A percentile compares a stretch with the other conserved stretches of the same genome.
Conservation (phyloP, 305 asterid genomes). For the Salvia sclarea region DNA sequence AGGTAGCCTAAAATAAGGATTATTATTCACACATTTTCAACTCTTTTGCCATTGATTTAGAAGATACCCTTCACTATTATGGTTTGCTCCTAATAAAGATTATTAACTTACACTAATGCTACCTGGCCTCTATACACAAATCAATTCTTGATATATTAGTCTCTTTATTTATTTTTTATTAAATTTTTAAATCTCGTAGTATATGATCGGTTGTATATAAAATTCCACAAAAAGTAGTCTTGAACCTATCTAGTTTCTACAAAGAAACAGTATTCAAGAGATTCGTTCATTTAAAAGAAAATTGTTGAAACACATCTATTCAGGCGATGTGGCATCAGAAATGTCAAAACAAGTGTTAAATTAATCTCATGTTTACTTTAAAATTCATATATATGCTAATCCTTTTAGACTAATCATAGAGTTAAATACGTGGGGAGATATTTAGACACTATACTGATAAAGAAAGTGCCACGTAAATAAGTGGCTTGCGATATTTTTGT, state of each 20-base stretch:
- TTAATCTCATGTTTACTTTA: neutral
- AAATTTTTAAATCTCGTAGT: neutral
- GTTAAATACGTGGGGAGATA: neutral
- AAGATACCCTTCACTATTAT: neutral
- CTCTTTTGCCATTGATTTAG: neutral
- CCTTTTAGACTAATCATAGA: neutral
- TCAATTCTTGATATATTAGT: neutral
- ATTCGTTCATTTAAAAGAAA: neutral
- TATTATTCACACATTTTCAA: neutral
- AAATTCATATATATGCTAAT: neutral
- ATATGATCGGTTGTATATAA: neutral
- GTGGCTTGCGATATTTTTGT: constrained; percentile 6
- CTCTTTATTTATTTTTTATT: too few species aligned
- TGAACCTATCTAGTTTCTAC: neutral
- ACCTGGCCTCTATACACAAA: neutral
- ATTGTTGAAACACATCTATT: neutral
- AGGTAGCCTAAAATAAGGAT: neutral
- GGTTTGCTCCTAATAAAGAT: neutral
- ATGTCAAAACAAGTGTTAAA: neutral
- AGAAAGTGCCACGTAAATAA: neutral
- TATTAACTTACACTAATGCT: neutral
- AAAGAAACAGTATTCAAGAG: neutral
- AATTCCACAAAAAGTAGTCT: neutral
- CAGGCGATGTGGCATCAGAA: neutral
- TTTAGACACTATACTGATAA: neutral